A percentile compares a stretch with the other conserved stretches of the same genome.
Evolutionary conservation across 495 filamentous ascomycete genomes (phyloP).

Genomic region (Aspergillus cavernicola): DNA sequence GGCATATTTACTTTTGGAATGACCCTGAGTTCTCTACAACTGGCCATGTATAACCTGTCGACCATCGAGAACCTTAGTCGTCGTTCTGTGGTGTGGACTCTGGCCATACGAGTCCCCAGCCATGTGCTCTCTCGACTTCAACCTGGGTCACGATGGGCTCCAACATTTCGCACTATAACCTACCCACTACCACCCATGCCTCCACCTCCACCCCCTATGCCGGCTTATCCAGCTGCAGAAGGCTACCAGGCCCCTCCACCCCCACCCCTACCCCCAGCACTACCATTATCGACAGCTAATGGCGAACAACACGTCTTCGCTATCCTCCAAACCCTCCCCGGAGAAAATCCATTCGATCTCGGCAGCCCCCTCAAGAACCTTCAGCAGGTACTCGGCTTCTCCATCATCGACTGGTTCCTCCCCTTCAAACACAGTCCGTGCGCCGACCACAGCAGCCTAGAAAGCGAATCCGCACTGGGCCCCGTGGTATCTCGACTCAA

Average conservation of each 20-base stretch:
- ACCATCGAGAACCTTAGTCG: constrained; percentile 75
- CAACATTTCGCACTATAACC: constrained; percentile 45
- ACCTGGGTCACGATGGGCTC: constrained; percentile 34
- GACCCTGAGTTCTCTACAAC: constrained; percentile 63
- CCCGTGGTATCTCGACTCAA: constrained; percentile 50
- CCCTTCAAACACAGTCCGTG: constrained; percentile 67
- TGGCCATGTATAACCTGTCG: constrained; percentile 67
- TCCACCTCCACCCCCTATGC: constrained; percentile 6
- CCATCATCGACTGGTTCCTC: constrained; percentile 67
- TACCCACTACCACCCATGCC: constrained; percentile 33
- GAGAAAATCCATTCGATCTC: constrained; percentile 78
- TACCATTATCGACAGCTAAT: background rate
- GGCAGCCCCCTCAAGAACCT: constrained; percentile 61
- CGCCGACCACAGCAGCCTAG: constrained; percentile 41
- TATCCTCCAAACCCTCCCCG: constrained; percentile 65
- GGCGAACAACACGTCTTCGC: constrained; percentile 61
- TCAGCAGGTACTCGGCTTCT: constrained; percentile 68
- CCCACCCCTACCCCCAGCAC: background rate
- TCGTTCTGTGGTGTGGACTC: constrained; percentile 58
- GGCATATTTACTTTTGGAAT: constrained; percentile 72
- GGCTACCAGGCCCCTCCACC: constrained; percentile 4
- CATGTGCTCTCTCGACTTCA: constrained; percentile 36
- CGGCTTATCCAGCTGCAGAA: background rate
- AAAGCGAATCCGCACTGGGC: constrained; percentile 47
- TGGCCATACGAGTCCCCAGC: constrained; percentile 72